These are phyloP conservation scores for Chlorella vulgaris DNA, from an alignment of 139 green algal species.

Conservation along the genomic window DNA sequence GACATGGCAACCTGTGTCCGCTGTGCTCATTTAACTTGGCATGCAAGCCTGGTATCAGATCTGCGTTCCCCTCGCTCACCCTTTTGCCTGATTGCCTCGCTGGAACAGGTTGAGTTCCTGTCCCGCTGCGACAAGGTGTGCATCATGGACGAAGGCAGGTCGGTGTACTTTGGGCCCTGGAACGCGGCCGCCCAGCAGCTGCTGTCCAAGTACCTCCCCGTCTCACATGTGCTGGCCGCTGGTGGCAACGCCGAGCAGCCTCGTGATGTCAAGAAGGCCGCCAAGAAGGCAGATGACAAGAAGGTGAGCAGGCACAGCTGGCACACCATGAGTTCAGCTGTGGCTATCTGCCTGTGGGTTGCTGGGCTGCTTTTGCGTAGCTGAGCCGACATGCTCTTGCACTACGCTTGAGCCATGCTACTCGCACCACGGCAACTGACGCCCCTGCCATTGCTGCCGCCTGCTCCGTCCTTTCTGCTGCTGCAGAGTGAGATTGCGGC, in stretches of 20 bases:
- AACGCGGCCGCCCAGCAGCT: slow-evolving; percentile 44
- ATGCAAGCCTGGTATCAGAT: background rate
- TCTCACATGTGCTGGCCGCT: slow-evolving; percentile 57
- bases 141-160: slow-evolving; percentile 68
- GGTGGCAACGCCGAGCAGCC: slow-evolving; percentile 51
- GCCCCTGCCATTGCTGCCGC: no score
- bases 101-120: slow-evolving; percentile 77
- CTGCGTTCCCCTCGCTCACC: no score
- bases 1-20: no score
- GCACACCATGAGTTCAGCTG: no score
- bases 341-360: background rate
- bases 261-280: slow-evolving; percentile 27
- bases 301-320: no score
- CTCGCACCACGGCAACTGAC: no score
- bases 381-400: no score
- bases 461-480: no score
- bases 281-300: slow-evolving; percentile 31
- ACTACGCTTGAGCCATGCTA: no score
- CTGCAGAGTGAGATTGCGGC: slow-evolving; percentile 1
- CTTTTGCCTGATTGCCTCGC: background rate
- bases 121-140: slow-evolving; percentile 73
- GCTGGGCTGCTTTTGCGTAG: no score
- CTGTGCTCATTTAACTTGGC: no score
- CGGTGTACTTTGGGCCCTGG: slow-evolving; percentile 67
- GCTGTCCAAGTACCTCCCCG: slow-evolving; percentile 59